Percentiles rank a stretch among this genome's conserved stretches.
These are phyloP conservation scores for Discostella pseudostelligera DNA, from an alignment of 108 stramenopile species.

Conservation along the genomic window DNA sequence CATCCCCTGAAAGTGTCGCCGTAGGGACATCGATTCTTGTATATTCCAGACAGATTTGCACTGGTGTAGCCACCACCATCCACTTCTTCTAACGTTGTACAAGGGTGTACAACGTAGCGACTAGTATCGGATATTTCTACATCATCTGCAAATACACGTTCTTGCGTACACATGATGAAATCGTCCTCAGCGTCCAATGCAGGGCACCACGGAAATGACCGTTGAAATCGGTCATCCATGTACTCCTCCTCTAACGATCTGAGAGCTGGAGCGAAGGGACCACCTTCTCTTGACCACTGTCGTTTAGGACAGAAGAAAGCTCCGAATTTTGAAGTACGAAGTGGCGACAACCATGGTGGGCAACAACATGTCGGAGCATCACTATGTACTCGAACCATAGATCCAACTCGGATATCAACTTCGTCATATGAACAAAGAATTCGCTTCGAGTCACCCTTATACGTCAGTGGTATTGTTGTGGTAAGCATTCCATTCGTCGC, in stretches of 20 bases:
- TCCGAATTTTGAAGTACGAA: constrained; percentile 27
- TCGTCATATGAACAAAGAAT: constrained; percentile 57
- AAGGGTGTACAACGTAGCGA: constrained; percentile 28
- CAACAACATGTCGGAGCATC: constrained; percentile 38
- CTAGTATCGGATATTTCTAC: constrained; percentile 9
- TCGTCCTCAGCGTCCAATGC: constrained; percentile 33
- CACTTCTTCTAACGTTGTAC: constrained; percentile 17
- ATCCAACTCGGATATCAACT: constrained; percentile 22
- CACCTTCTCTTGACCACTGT: constrained; percentile 25
- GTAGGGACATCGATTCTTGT: constrained; percentile 30
- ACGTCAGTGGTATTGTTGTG: constrained; percentile 45
- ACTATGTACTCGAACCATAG: constrained; percentile 43
- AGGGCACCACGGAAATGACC: constrained; percentile 47
- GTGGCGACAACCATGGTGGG: constrained; percentile 31
- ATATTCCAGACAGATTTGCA: constrained; percentile 34
- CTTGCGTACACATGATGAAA: constrained; percentile 42
- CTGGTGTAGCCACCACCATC: constrained; percentile 33
- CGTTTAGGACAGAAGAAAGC: constrained; percentile 47
- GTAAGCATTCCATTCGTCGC: constrained; percentile 40
- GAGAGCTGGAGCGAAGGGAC: constrained; percentile 36
- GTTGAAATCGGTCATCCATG: constrained; percentile 20
- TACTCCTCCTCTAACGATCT: constrained; percentile 28
- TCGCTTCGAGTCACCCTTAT: constrained; percentile 38
- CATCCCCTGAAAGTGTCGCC: constrained; percentile 32
- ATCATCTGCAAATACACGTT: constrained; percentile 29